These are phyloP conservation scores for Phytophthora sojae DNA, from an alignment of 352 stramenopile genomes.

Conservation along the genomic window DNA sequence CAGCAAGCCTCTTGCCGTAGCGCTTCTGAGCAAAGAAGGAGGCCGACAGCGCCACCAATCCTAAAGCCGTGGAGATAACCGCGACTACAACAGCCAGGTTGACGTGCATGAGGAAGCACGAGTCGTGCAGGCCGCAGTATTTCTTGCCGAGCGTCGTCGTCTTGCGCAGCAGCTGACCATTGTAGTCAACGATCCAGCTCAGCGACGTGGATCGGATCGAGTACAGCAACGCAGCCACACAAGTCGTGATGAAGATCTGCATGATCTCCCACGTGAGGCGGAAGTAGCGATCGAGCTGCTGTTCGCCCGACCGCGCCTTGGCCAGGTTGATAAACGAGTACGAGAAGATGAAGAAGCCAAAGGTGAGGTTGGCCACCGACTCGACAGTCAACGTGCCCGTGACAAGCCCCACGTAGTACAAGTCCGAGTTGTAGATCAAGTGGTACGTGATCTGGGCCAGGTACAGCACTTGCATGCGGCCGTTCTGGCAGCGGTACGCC, in stretches of 20 bases:
- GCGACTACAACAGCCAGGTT: conserved; percentile 17
- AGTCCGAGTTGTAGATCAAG: conserved; percentile 7
- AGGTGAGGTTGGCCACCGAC: conserved; percentile 17
- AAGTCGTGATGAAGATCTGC: conserved; percentile 8
- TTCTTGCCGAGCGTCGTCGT: conserved; percentile 8
- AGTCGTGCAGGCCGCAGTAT: conserved; percentile 24
- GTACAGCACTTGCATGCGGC: conserved; percentile 18
- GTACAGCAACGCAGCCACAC: background rate
- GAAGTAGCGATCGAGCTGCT: conserved; percentile 18
- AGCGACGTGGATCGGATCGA: conserved; percentile 1
- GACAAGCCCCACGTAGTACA: conserved; percentile 2
- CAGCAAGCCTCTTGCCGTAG: background rate
- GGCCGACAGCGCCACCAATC: background rate
- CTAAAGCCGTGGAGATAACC: conserved; percentile 2
- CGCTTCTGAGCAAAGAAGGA: conserved; percentile 1
- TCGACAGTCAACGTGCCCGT: conserved; percentile 15
- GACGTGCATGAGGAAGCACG: conserved; percentile 17
- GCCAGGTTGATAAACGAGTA: conserved; percentile 18
- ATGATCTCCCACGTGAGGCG: conserved; percentile 19
- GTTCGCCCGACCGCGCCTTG: conserved; percentile 17
- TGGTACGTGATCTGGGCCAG: conserved; percentile 22
- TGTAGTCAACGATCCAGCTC: conserved; percentile 1
- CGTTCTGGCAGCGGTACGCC: conserved; percentile 15
- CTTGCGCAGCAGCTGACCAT: conserved; percentile 20
- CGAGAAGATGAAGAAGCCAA: conserved; percentile 20